These are phyloP conservation scores for Hymenoscyphus fraxineus DNA, from an alignment of 2,329 filamentous ascomycete species.

Conservation along the genomic window DNA sequence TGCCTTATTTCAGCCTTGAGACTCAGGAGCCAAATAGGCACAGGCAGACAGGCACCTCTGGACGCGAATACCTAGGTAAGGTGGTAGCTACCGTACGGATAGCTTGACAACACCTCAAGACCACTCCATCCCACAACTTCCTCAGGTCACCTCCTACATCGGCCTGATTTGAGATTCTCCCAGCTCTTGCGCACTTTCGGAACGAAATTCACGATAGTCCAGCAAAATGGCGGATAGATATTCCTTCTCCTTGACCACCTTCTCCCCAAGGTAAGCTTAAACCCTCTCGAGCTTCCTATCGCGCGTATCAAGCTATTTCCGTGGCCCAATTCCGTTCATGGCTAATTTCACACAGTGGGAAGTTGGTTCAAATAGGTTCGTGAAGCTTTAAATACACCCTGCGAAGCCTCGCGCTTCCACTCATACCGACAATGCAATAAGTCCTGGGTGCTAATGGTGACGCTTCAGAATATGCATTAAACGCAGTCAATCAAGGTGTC, in stretches of 20 bases:
- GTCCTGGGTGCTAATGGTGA: conserved; percentile 21
- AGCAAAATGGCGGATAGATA: conserved; percentile 90
- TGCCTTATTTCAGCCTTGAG: conserved; percentile 4
- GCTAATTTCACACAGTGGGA: conserved; percentile 62
- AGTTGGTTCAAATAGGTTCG: conserved; percentile 96
- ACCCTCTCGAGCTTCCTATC: conserved; percentile 21
- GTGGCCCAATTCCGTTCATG: conserved; percentile 13
- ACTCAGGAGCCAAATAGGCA: conserved; percentile 3
- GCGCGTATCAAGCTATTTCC: conserved; percentile 16
- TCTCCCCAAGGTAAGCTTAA: conserved; percentile 87
- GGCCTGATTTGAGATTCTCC: conserved; percentile 9
- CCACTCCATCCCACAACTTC: conserved; percentile 13
- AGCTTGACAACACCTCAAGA: conserved; percentile 27
- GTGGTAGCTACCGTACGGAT: conserved; percentile 16
- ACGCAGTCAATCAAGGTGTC: conserved; percentile 98
- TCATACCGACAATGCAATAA: conserved; percentile 17
- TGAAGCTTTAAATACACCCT: conserved; percentile 11
- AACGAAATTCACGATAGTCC: conserved; percentile 16
- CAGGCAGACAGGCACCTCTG: conserved; percentile 15
- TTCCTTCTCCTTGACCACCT: conserved; percentile 98
- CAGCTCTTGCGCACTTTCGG: conserved; percentile 2
- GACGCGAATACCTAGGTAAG: conserved; percentile 20
- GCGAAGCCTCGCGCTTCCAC: conserved; percentile 8
- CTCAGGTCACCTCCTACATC: conserved; percentile 9
- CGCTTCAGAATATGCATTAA: conserved; percentile 87